A percentile compares a stretch with the other conserved stretches of the same genome.
These are phyloP conservation scores for Heliosperma pusillum DNA, from an alignment of 148 eudicot species.

Conservation along the genomic window DNA sequence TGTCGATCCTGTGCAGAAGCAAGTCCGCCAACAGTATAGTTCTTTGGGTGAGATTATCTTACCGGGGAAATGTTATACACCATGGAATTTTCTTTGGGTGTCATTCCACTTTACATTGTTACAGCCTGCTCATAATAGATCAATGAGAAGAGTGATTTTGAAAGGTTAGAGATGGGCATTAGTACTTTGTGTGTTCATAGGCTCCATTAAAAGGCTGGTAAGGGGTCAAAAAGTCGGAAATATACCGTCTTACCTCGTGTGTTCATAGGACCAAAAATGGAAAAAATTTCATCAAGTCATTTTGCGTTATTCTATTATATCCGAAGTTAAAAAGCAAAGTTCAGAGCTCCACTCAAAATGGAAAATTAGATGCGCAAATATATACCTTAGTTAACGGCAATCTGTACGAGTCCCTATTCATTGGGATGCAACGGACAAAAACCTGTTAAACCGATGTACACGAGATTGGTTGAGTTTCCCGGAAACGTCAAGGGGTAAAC, in stretches of 20 bases:
- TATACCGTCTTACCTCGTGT: too few species aligned
- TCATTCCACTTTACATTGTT: slow-evolving; percentile 13
- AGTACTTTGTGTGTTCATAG: too few species aligned
- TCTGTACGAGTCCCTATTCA: slow-evolving; percentile 12
- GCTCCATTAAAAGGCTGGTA: too few species aligned
- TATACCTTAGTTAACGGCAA: slow-evolving; percentile 18
- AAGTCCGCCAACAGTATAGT: background rate
- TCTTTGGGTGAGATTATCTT: background rate
- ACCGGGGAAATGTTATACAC: background rate
- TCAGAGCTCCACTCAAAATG: too few species aligned
- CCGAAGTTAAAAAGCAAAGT: background rate
- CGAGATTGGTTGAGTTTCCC: slow-evolving; percentile 29
- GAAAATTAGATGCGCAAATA: background rate
- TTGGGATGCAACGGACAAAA: slow-evolving; percentile 29
- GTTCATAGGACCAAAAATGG: too few species aligned
- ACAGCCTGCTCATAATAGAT: slow-evolving; percentile 11
- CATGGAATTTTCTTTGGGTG: background rate
- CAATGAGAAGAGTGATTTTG: background rate
- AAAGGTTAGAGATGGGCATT: background rate
- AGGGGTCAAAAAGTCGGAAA: too few species aligned
- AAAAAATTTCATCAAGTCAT: background rate
- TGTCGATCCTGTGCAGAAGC: background rate
- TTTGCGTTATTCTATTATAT: background rate
- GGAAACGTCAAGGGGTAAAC: slow-evolving; percentile 22
- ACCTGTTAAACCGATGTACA: slow-evolving; percentile 45